These are phyloP conservation scores for Silybum marianum DNA, from an alignment of 129 eudicot species.

Conservation along the genomic window DNA sequence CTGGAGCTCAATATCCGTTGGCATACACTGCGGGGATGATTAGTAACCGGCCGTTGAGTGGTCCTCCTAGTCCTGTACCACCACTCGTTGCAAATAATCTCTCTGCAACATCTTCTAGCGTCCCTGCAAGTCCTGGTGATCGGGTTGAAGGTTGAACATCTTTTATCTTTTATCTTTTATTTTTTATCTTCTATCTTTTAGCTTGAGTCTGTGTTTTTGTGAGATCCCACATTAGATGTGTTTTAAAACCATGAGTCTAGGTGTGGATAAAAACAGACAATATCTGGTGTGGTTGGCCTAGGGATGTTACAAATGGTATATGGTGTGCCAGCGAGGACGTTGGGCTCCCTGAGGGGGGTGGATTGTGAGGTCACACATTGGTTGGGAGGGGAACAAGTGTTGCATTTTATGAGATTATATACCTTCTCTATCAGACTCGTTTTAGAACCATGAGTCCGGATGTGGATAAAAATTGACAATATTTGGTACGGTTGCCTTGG, in stretches of 20 bases:
- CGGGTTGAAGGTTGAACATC: conserved; percentile 73
- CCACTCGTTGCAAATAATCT: conserved; percentile 56
- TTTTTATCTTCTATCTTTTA: neutral
- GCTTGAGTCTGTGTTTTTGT: neutral
- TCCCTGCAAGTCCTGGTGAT: conserved; percentile 62
- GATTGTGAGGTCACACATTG: too few species aligned
- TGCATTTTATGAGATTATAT: neutral
- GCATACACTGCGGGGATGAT: conserved; percentile 60
- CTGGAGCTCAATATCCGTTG: conserved; percentile 67
- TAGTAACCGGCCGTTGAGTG: conserved; percentile 45
- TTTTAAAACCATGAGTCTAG: too few species aligned
- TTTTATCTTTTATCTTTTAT: conserved; percentile 10
- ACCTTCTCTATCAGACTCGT: neutral
- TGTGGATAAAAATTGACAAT: neutral
- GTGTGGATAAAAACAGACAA: too few species aligned
- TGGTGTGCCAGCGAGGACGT: too few species aligned
- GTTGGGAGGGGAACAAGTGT: neutral
- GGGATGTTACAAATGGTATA: too few species aligned
- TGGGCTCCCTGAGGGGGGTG: too few species aligned
- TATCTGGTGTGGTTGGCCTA: too few species aligned
- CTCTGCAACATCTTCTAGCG: conserved; percentile 68
- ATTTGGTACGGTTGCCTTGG: neutral
- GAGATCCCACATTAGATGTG: neutral
- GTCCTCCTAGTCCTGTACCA: conserved; percentile 75
- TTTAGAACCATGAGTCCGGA: neutral